Base-by-base conservation (phyloP, 2,329 filamentous ascomycete genomes). In the Alternaria ventricosa region DNA sequence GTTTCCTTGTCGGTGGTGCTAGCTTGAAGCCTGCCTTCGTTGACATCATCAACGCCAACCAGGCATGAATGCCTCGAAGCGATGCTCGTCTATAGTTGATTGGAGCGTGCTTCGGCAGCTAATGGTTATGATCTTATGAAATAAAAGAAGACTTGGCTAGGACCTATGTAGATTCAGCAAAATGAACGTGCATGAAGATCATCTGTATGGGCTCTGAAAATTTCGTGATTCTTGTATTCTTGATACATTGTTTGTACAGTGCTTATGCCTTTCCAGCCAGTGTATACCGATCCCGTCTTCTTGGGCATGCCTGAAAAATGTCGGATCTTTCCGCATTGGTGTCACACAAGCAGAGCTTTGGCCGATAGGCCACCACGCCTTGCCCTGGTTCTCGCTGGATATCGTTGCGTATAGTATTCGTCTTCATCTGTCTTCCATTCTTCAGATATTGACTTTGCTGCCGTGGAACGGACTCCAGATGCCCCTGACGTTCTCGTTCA, bases 1-100 rank as follows among this genome's bases (percentile, higher is more conserved):
- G 96, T 63, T 98, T 98, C 90, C 88, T 98, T 73, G 95, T 98
- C 72, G 95, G 95, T 71, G 95, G 95, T 83, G 95, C 95, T 79
- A 96, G 92, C 82, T 89, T 98, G 85, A 98, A 98, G 90, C 95
- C 95, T 79, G 94, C 93, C 71, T 97, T 91, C 78, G 87, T 90
- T 74, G 88, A 91, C 72, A 91, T 91, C 74, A 87, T 91, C 85
- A 91, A 91, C 81, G 84, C 86, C 73, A 87, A 79, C 61, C 69
- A 70, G 58, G 75, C 78, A 66, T 80, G 74, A 79, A 78, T 77
- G 15, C 71, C 75, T 72, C 71, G 70, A 49, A 64, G 84, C 47
- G 69, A 64, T 51, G 68, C 73, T 61, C 68, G 72, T 69, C 77
- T 83, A 69, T 85, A 83, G 77, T 15, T 43, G 54, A 55, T 45